phyloP scores from a whole-genome alignment of 139 green algal genomes.

The Volvox africanus region DNA sequence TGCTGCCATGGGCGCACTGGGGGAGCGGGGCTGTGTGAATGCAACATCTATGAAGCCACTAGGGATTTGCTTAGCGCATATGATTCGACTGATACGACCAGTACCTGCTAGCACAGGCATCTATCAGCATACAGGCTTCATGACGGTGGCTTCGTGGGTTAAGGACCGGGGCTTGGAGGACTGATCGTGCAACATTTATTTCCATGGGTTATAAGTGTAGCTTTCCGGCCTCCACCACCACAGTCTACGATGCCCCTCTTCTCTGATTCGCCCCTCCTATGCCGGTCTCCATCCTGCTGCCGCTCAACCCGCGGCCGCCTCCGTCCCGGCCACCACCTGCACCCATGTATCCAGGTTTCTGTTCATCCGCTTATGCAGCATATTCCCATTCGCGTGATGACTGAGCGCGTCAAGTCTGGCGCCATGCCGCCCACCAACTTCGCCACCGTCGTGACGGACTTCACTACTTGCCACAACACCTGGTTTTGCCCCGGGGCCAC shows the following conservation, averaged over 20 bases:
- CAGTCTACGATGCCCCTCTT: background rate
- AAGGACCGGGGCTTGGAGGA: too few species aligned
- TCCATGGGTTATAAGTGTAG: too few species aligned
- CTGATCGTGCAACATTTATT: too few species aligned
- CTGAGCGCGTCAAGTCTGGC: slow-evolving; percentile 45
- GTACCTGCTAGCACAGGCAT: too few species aligned
- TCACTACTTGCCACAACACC: slow-evolving; percentile 98
- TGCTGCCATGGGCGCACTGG: too few species aligned
- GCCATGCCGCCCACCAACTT: slow-evolving; percentile 80
- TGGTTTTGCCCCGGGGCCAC: slow-evolving; percentile 89
- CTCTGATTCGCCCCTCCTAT: background rate
- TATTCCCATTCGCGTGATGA: slow-evolving; percentile 82
- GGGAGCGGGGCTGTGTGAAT: too few species aligned
- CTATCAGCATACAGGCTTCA: too few species aligned
- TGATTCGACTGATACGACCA: too few species aligned
- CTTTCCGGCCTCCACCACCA: background rate
- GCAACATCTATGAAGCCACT: too few species aligned
- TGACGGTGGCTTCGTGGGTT: too few species aligned
- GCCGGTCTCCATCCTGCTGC: background rate
- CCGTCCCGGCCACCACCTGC: background rate
- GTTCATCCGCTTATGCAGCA: slow-evolving; percentile 99
- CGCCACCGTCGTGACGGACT: slow-evolving; percentile 96
- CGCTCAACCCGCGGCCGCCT: background rate
- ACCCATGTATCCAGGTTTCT: slow-evolving; percentile 78
- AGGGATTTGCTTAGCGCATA: too few species aligned